Base-by-base conservation (phyloP, 2,329 filamentous ascomycete species). In the Phyllosticta capitalensis region DNA sequence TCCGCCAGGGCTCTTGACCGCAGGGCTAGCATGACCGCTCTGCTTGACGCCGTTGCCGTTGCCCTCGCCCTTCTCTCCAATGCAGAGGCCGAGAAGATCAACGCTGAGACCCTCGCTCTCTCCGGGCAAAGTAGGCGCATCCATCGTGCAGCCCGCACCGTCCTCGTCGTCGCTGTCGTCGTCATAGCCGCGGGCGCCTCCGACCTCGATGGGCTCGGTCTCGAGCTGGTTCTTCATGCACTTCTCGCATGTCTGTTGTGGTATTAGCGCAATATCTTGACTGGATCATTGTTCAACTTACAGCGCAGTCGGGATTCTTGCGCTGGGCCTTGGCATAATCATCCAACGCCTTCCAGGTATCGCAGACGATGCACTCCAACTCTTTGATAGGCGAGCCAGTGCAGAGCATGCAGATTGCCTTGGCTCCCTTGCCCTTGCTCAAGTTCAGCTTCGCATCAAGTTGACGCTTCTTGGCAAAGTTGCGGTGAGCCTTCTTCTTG, bases 321-420 rank as follows among this genome's bases (percentile, higher is more conserved):
- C 80, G 73, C 68, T 81, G 77, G 6, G 64, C 64, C 63, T 80
- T 83, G 19, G 77, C 75, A 63, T 82, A 84, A 0, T 71, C 70
- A 5, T 79, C 75, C 1, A 81, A 60, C 0, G 73, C 69, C 64
- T 81, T 81, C 1, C 69, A 73, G 59, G 73, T 65, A 20, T 72
- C 67, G 65, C 82, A 84, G 45, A 75, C 69, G 30, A 63, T 66
- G 64, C 81, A 84, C 9, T 71, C 69, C 26, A 83, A 65, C 63
- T 83, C 81, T 3, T 73, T 67, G 1, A 72, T 62, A 53, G 75
- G 74, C 12, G 66, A 64, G 4, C 75, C 75, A 33, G 73, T 71
- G 61, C 81, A 84, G 1, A 58, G 45, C 6, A 69, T 65, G 67
- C 81, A 84, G 22, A 74, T 70, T 5, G 64, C 64, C 24, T 64